These are phyloP conservation scores for Starmera caribaea DNA, from an alignment of 805 yeast genomes.

Conservation along the genomic window DNA sequence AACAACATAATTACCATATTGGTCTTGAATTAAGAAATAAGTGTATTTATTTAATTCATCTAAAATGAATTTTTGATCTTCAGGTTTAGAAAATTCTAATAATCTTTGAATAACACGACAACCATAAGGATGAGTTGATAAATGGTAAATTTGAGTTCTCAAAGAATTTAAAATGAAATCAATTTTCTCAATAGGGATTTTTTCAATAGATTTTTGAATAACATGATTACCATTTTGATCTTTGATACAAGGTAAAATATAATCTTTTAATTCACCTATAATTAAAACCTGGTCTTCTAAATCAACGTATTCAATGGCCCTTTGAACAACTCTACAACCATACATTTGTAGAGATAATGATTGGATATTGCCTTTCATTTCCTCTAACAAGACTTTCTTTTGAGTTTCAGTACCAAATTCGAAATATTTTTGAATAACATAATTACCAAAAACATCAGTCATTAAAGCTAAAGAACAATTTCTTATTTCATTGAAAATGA, in stretches of 20 bases:
- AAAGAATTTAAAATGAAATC: conserved; percentile 68
- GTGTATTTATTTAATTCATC: conserved; percentile 64
- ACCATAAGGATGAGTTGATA: conserved; percentile 94
- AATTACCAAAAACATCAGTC: conserved; percentile 97
- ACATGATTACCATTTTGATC: conserved; percentile 99
- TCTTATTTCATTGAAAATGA: conserved; percentile 75
- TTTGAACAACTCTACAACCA: conserved; percentile 95
- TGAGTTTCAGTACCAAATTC: conserved; percentile 73
- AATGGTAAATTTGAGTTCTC: conserved; percentile 61
- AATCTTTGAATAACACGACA: conserved; percentile 94
- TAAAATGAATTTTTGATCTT: conserved; percentile 60
- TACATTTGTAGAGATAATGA: conserved; percentile 87
- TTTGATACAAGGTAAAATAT: conserved; percentile 62
- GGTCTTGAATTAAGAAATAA: conserved; percentile 80
- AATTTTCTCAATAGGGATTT: conserved; percentile 61
- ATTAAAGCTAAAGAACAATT: conserved; percentile 66
- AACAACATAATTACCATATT: conserved; percentile 95
- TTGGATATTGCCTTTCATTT: conserved; percentile 68
- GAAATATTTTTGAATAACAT: conserved; percentile 89
- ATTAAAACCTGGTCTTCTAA: conserved; percentile 56
- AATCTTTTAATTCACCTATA: conserved; percentile 58
- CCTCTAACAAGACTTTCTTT: conserved; percentile 52
- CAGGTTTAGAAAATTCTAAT: conserved; percentile 62
- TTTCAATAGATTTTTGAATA: conserved; percentile 88
- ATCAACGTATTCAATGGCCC: conserved; percentile 71